Base-by-base conservation (phyloP, 2,329 filamentous ascomycete species). In the Colletotrichum nymphaeae region DNA sequence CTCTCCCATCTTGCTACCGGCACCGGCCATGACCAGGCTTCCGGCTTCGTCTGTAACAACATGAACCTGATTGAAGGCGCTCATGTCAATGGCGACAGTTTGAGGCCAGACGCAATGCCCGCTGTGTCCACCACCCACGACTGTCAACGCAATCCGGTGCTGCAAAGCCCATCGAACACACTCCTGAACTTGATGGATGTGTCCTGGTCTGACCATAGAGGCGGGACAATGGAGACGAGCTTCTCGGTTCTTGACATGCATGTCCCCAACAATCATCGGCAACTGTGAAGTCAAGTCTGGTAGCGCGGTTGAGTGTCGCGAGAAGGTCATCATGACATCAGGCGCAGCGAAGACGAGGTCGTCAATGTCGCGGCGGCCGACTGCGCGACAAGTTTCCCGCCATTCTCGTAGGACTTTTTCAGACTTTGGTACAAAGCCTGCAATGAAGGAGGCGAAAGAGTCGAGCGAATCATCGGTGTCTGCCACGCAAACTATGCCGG, bases 41-140 rank as follows among this genome's bases (percentile, higher is more conserved):
- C 56, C 68, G 1, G 62, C 66, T 58, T 80, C 65, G 64, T 52
- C 69, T 5, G 72, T 69, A 69, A 86, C 24, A 74, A 91, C 78
- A 53, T 88, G 79, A 53, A 91, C 77, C 75, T 85, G 75, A 69
- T 89, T 66, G 79, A 93, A 92, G 14, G 84, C 84, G 14, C 81
- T 65, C 90, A 93, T 92, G 73, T 92, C 89, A 28, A 93, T 76
- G 0, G 89, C 77, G 53, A 92, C 86, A 19, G 89, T 83, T 64
- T 86, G 84, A 2, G 87, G 79, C 84, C 80, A 81, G 56, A 90
- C 75, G 78, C 90, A 92, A 63, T 93, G 88, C 7, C 86, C 88
- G 75, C 90, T 89, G 76, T 93, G 90, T 16, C 91, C 84, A 0
- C 91, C 90, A 7, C 89, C 86, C 22, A 92, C 16, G 30, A 92